Conservation (phyloP, 495 filamentous ascomycete species). For the Antarctomyces pellizariae region DNA sequence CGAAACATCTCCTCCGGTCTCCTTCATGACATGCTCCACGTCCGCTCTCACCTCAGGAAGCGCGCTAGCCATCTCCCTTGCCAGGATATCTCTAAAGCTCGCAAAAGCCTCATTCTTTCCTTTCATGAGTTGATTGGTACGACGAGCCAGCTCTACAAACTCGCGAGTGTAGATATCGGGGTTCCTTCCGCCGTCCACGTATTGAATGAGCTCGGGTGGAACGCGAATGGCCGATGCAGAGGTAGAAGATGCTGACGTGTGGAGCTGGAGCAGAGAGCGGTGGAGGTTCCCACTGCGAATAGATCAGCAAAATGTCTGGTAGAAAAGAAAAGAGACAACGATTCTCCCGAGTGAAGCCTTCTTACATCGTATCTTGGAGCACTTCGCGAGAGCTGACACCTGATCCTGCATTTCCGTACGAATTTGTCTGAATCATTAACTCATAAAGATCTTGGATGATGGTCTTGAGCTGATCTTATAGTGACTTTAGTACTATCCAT, state of each 20-base stretch:
- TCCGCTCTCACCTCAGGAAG: conserved; percentile 58
- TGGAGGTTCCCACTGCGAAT: conserved; percentile 11
- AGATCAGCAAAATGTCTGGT: conserved; percentile 1
- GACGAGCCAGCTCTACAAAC: conserved; percentile 77
- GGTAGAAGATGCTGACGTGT: conserved; percentile 16
- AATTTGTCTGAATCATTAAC: conserved; percentile 44
- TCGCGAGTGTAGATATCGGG: conserved; percentile 96
- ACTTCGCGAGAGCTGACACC: conserved; percentile 28
- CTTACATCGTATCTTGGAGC: conserved; percentile 37
- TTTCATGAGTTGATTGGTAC: conserved; percentile 61
- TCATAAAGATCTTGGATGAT: conserved; percentile 77
- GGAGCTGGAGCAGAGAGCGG: conserved; percentile 19
- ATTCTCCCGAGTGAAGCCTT: conserved; percentile 3
- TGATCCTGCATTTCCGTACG: conserved; percentile 44
- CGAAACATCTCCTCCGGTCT: conserved; percentile 19
- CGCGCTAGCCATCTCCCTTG: conserved; percentile 48
- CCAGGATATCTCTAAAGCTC: conserved; percentile 59
- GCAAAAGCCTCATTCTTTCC: conserved; percentile 68
- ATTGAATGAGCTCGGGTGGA: conserved; percentile 76
- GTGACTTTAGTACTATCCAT: not conserved
- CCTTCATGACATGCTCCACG: conserved; percentile 34
- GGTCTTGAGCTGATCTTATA: conserved; percentile 34
- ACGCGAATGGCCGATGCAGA: conserved; percentile 26
- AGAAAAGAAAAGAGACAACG: conserved; percentile 1
- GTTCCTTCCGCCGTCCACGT: conserved; percentile 83